Percentiles rank a stretch among this genome's conserved stretches.
phyloP scores from a whole-genome alignment of 169 alveolate species.

The Plasmodium vinckei region DNA sequence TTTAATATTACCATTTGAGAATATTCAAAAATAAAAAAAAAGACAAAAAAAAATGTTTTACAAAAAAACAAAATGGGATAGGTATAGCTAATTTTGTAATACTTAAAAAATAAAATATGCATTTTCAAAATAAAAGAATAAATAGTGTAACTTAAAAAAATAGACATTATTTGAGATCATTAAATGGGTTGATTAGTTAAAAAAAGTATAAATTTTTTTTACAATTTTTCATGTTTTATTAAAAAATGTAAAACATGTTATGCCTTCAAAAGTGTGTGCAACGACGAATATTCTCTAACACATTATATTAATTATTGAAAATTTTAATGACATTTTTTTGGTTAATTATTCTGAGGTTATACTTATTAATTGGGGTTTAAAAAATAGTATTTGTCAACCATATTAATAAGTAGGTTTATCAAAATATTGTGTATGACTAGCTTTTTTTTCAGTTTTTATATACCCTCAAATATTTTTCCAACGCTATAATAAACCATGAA shows the following conservation, averaged over 20 bases:
- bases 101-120: neutral
- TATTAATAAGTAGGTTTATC: neutral
- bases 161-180: neutral
- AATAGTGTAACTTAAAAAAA: neutral
- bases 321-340: neutral
- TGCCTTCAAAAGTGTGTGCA: too few relatives aligned
- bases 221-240: too few relatives aligned
- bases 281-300: too few relatives aligned
- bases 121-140: neutral
- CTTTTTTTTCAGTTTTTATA: neutral
- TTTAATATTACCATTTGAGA: neutral
- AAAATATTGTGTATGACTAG: neutral
- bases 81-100: neutral
- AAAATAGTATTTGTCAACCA: neutral
- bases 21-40: too few relatives aligned
- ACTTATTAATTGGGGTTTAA: neutral
- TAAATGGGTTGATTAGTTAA: neutral
- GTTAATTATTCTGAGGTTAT: neutral
- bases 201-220: neutral
- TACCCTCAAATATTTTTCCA: constrained; percentile 47
- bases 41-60: neutral
- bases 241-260: too few relatives aligned
- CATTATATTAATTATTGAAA: too few relatives aligned
- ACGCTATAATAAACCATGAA: constrained; percentile 43
- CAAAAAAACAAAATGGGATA: neutral